A percentile compares a stretch with the other conserved stretches of the same genome.
phyloP scores from a whole-genome alignment of 768 basidiomycete species.

The Boletus vermiculosoides region DNA sequence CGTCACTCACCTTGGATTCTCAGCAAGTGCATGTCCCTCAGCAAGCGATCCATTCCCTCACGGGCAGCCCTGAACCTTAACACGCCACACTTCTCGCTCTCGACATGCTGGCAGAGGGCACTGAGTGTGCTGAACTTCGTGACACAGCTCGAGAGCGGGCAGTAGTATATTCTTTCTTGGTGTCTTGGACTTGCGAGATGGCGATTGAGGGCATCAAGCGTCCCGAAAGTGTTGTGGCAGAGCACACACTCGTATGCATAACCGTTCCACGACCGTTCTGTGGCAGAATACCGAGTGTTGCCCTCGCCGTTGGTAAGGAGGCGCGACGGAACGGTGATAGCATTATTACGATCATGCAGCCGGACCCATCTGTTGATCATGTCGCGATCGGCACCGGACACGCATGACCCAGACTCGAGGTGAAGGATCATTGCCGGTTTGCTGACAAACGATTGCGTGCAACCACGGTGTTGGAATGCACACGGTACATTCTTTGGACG shows the following conservation, averaged over 20 bases:
- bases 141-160: slow-evolving; percentile 48
- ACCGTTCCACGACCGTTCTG: slow-evolving; percentile 42
- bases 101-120: slow-evolving; percentile 61
- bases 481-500: slow-evolving; percentile 37
- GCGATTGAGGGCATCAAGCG: slow-evolving; percentile 50
- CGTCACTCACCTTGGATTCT: slow-evolving; percentile 13
- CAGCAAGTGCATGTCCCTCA: slow-evolving; percentile 18
- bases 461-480: slow-evolving; percentile 37
- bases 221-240: slow-evolving; percentile 45
- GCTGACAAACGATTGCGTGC: slow-evolving; percentile 48
- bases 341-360: slow-evolving; percentile 41
- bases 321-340: slow-evolving; percentile 57
- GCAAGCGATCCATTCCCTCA: slow-evolving; percentile 37
- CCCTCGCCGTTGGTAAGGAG: slow-evolving; percentile 39
- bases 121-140: slow-evolving; percentile 51
- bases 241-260: slow-evolving; percentile 60
- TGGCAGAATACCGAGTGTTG: slow-evolving; percentile 26
- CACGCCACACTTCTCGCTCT: slow-evolving; percentile 61
- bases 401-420: slow-evolving; percentile 59
- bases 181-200: slow-evolving; percentile 67
- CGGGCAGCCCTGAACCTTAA: slow-evolving; percentile 44
- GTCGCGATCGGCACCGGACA: slow-evolving; percentile 45
- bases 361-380: slow-evolving; percentile 38
- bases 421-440: slow-evolving; percentile 57
- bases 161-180: slow-evolving; percentile 50